phyloP scores from a whole-genome alignment of 768 basidiomycete genomes.

The Tulasnella calospora region DNA sequence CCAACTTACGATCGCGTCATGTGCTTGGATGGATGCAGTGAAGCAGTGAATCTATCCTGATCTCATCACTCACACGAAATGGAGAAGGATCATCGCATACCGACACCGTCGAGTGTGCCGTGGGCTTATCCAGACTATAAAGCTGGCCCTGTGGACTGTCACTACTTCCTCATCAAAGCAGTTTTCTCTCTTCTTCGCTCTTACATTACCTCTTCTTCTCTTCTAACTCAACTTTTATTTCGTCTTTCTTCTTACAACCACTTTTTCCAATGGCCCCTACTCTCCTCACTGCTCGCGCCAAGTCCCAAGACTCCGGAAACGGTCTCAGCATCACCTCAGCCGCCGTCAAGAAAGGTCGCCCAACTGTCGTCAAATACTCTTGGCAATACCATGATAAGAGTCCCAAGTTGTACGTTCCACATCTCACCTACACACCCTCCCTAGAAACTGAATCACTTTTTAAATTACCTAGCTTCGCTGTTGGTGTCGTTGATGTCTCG shows the following conservation, averaged over 20 bases:
- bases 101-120: not conserved
- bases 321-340: not conserved
- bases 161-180: not conserved
- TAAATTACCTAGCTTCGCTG: not conserved
- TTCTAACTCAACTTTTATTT: not conserved
- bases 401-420: not conserved
- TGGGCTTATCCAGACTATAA: not conserved
- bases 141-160: not conserved
- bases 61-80: too few species aligned
- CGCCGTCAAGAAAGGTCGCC: not conserved
- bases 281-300: not conserved
- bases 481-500: not conserved
- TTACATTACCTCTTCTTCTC: not conserved
- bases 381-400: not conserved
- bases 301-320: too few species aligned
- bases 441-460: not conserved
- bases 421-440: not conserved
- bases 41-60: too few species aligned
- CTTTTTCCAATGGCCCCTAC: not conserved
- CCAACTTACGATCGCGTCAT: too few species aligned
- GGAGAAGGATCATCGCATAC: too few species aligned
- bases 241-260: not conserved
- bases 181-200: not conserved
- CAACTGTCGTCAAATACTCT: not conserved
- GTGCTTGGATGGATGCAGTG: too few species aligned